These are phyloP conservation scores for Phytophthora pseudosyringae DNA, from an alignment of 352 stramenopile genomes.

Conservation along the genomic window DNA sequence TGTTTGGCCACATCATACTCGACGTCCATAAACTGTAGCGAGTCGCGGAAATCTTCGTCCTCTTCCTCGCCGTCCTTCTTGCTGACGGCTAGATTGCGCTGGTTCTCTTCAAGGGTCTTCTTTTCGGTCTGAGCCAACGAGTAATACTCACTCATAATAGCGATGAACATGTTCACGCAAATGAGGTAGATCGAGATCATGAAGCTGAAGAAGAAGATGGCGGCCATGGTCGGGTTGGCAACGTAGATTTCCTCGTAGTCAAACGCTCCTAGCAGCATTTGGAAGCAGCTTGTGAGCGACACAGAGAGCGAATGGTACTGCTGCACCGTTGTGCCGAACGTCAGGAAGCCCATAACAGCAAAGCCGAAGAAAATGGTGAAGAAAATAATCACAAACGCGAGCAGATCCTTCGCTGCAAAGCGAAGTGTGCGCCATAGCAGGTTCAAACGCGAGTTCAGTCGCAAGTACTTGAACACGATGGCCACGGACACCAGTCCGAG, in stretches of 20 bases:
- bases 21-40: slow-evolving; percentile 65
- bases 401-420: slow-evolving; percentile 74
- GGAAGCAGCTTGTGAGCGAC: slow-evolving; percentile 79
- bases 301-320: slow-evolving; percentile 77
- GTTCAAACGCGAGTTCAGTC: slow-evolving; percentile 76
- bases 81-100: slow-evolving; percentile 39
- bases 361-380: slow-evolving; percentile 84
- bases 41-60: slow-evolving; percentile 57
- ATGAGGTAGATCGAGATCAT: slow-evolving; percentile 86
- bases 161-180: slow-evolving; percentile 88
- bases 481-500: slow-evolving; percentile 72
- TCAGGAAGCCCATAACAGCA: slow-evolving; percentile 80
- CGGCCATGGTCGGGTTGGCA: slow-evolving; percentile 74
- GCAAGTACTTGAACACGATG: slow-evolving; percentile 88
- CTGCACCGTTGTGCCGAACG: slow-evolving; percentile 67
- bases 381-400: slow-evolving; percentile 84
- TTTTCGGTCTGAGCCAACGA: slow-evolving; percentile 75
- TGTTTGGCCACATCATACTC: slow-evolving; percentile 85
- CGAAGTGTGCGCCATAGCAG: slow-evolving; percentile 81
- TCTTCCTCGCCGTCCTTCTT: slow-evolving; percentile 26
- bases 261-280: slow-evolving; percentile 84
- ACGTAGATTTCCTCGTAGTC: slow-evolving; percentile 77
- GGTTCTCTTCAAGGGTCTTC: slow-evolving; percentile 62
- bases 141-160: slow-evolving; percentile 88
- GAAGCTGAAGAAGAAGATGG: slow-evolving; percentile 86